Base-by-base conservation (phyloP, 306 rosid species). In the Rosa lucieae region DNA sequence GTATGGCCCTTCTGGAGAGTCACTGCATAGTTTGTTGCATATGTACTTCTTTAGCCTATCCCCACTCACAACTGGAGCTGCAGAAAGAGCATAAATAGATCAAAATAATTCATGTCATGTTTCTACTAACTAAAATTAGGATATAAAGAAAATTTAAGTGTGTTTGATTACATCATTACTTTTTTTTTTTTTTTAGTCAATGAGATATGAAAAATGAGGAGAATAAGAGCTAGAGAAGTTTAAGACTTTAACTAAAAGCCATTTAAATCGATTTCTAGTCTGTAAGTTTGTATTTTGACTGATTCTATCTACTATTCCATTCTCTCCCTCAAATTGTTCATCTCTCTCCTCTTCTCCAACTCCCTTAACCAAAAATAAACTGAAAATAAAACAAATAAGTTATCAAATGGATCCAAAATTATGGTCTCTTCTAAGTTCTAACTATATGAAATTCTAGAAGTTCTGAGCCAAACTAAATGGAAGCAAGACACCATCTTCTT, bases 11-110 rank as follows among this genome's bases (percentile, higher is more conserved):
- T 92, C 97, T 17, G 87, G 81, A 85, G 89, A 77, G 75, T 91
- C 99, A n/a, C 87, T 90, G 85, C 86, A 73, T 52, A 92, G 78
- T 80, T 90, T 95, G 81, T 91, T 91, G 76, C 85, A 76, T 73
- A 95, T 86, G 77, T 88, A 95, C 82, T 82, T 89, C 90, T 90
- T 95, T 82, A 95, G 85, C 85, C 97, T 86, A 81, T 95, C 99
- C 7, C 88, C 92, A 84, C 87, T 83, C 70, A 95, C 89, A 81
- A 90, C 86, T 6, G 80, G 78, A 63, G 99, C 99, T 94, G 95
- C 83, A 85, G 46, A 75, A 65, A 74, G 35, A 71, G 70, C 35
- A 37, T 67, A 48, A 48, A 73, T 15, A 68, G 63, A 65, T 78
- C 0, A 80, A 46, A 53, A 70, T 20, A 48, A 10, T 61, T 42